Conservation (phyloP, 805 yeast species). For the Maudiozyma saulgeensis region DNA sequence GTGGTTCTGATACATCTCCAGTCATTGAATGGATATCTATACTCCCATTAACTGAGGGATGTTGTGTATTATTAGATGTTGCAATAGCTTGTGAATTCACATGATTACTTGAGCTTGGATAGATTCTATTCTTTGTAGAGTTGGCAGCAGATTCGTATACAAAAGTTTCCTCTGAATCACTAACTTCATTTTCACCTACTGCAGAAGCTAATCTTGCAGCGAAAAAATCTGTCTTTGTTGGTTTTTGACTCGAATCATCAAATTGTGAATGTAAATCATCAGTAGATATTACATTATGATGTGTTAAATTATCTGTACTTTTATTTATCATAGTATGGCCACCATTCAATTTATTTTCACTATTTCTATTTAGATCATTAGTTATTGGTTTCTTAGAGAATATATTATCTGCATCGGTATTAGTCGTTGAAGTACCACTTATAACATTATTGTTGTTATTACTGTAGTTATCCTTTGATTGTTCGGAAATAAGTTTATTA, state of each 20-base stretch:
- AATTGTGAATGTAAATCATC: conserved; percentile 5
- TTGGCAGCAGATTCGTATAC: conserved; percentile 61
- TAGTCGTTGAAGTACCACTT: too few relatives aligned
- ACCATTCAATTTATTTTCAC: conserved; percentile 1
- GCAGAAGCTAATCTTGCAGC: conserved; percentile 94
- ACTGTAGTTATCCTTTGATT: neutral
- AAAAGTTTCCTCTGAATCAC: conserved; percentile 90
- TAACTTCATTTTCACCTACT: conserved; percentile 77
- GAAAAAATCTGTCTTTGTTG: conserved; percentile 79
- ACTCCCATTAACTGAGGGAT: neutral
- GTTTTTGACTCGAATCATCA: conserved; percentile 19
- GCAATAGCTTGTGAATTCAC: neutral
- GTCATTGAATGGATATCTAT: neutral
- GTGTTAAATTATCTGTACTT: conserved; percentile 1
- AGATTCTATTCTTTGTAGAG: conserved; percentile 20
- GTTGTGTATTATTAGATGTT: neutral
- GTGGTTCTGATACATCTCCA: conserved; percentile 1
- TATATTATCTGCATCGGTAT: neutral
- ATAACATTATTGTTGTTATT: neutral
- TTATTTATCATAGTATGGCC: conserved; percentile 6
- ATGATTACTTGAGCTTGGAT: conserved; percentile 7
- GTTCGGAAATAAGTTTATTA: too few relatives aligned
- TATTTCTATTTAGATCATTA: conserved; percentile 4
- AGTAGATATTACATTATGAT: neutral
- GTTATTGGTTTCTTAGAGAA: neutral